These are phyloP conservation scores for Metschnikowia picachoensis DNA, from an alignment of 805 yeast genomes.

Conservation along the genomic window DNA sequence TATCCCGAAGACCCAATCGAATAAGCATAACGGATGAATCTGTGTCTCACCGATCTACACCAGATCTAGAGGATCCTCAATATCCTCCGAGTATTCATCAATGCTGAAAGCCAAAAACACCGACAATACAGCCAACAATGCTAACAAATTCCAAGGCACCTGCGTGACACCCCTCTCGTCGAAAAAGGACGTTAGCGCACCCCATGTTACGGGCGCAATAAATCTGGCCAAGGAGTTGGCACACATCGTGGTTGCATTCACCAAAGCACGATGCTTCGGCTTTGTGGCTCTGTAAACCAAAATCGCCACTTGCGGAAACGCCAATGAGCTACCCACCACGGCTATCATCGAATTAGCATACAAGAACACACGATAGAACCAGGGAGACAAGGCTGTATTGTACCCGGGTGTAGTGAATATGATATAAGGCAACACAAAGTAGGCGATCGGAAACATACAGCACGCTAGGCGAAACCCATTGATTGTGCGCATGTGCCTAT, in stretches of 20 bases:
- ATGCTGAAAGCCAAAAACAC: conserved; percentile 11
- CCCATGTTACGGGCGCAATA: conserved; percentile 56
- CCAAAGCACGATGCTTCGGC: conserved; percentile 51
- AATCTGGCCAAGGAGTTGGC: conserved; percentile 53
- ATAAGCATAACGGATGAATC: too few species aligned
- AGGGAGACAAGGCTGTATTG: conserved; percentile 24
- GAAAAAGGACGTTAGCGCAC: conserved; percentile 34
- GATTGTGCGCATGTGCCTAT: conserved; percentile 44
- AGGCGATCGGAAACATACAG: conserved; percentile 42
- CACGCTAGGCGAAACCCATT: conserved; percentile 40
- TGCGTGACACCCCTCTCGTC: conserved; percentile 25
- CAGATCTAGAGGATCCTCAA: conserved; percentile 1
- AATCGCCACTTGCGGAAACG: conserved; percentile 51
- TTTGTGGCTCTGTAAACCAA: conserved; percentile 54
- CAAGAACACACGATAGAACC: conserved; percentile 20
- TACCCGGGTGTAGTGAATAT: conserved; percentile 40
- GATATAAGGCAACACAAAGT: conserved; percentile 44
- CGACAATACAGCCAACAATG: conserved; percentile 18
- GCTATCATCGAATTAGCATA: conserved; percentile 25
- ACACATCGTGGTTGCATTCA: conserved; percentile 56
- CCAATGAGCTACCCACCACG: conserved; percentile 41
- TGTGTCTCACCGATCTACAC: not conserved
- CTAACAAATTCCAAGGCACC: conserved; percentile 31
- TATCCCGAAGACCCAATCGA: too few species aligned
- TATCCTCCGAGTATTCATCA: conserved; percentile 16